Evolutionary conservation across 805 yeast genomes (phyloP), one percentile per base, ranked within the genome.

Genomic region (Ogataea pini): DNA sequence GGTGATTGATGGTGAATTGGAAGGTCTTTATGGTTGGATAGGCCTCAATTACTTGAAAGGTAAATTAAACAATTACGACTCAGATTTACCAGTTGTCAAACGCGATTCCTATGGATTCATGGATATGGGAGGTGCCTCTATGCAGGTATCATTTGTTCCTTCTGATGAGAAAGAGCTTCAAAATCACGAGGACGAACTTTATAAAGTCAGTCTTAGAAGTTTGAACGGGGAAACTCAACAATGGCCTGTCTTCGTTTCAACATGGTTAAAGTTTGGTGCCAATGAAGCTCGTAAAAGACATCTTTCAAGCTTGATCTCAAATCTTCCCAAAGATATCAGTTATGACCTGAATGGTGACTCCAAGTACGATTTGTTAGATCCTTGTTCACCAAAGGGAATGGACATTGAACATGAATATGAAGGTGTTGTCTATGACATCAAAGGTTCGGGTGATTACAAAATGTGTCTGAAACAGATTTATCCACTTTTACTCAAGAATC

Each of bases 91-190:
- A 3, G 60, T 54, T 3, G 53, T 57, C 6, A 46, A 53, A 2
- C 64, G 62, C 9, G 62, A 66, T 2, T 82, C 96, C 0, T 84
- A 78, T 55, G 99, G 99, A 4, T 92, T 94, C 59, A 86, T 94
- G 92, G 99, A 94, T 66, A 94, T 94, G 99, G 99, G 99, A 13
- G 99, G 99, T 12, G 99, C 99, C 0, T 89, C 97, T 1, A 89
- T 97, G 0, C 99, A 94, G 63, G 80, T 94, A 18, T 96, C 98
- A 7, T 94, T 91, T 75, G 90, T 87, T 7, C 97, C 97, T 0
- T 77, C 82, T 3, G 75, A 77, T 34, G 53, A 60, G 3, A 72
- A 76, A n/a, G 90, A 89, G 51, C 67, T 85, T 7, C 68, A 64
- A 20, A 77, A 76, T 52, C 96, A 89, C 64, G 63, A 69, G 36